These are phyloP conservation scores for Chrysanthemum lavandulifolium DNA, from an alignment of 129 eudicot genomes.

Conservation along the genomic window DNA sequence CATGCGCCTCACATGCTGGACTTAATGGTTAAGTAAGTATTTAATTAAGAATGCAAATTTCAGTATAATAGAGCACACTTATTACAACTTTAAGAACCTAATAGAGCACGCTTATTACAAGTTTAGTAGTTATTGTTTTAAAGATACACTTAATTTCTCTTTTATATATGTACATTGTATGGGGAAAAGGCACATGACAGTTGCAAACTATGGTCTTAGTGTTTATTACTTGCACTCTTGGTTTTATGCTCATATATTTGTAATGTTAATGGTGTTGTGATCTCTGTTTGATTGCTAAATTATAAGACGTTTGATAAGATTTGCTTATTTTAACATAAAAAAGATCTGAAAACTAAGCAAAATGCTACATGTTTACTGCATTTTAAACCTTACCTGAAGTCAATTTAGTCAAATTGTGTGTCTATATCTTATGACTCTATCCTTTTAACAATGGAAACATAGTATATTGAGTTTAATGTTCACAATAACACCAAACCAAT, in stretches of 20 bases:
- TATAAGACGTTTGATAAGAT: neutral
- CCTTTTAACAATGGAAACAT: neutral
- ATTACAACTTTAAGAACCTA: neutral
- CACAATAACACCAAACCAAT: neutral
- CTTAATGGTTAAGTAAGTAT: too few species aligned
- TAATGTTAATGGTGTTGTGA: neutral
- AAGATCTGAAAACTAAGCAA: neutral
- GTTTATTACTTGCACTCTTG: neutral
- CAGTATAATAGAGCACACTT: too few species aligned
- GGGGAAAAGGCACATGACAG: too few species aligned
- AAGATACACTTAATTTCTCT: neutral
- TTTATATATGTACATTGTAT: too few species aligned
- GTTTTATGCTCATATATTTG: neutral
- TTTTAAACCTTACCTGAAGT: neutral
- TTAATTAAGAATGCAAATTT: too few species aligned
- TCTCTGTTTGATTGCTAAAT: constrained; percentile 5
- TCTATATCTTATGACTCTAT: constrained; percentile 3
- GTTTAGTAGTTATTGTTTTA: neutral
- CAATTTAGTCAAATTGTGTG: neutral
- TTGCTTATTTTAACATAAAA: neutral
- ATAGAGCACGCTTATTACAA: neutral
- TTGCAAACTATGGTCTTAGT: neutral
- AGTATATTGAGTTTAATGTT: neutral
- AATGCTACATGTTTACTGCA: neutral
- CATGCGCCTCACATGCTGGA: too few species aligned